Evolutionary conservation across 306 rosid genomes (phyloP), one percentile per base, ranked within the genome.

Genomic region (Gillenia trifoliata): DNA sequence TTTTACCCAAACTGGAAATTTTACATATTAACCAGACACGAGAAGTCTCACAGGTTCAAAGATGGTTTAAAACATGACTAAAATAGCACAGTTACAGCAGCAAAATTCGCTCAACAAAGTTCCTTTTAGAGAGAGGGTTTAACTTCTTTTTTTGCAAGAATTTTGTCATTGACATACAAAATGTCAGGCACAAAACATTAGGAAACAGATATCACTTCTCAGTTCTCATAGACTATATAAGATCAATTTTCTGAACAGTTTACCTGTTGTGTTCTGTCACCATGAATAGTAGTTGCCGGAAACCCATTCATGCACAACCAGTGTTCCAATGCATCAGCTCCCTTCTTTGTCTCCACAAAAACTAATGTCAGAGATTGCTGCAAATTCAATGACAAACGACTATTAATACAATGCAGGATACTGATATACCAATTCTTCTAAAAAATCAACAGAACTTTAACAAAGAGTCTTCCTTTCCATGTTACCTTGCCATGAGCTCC

Each of bases 331-430:
- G 97, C 81, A 31, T 93, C 98, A 30, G 98, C 98, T 81, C 98
- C 97, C 86, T 93, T 93, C 88, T 93, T 93, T 66, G 98, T 93
- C 86, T 93, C 98, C 88, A 93, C 98, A 77, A 93, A 93, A 66
- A 93, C 97, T 78, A 93, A 88, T 50, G 97, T 93, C 82, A 93
- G 84, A 78, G 93, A 74, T 89, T 91, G 98, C 97, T 93, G 92
- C 84, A 80, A 81, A 72, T 72, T 47, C 64, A 38, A 47, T 20
- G 11, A 75, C 74, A 72, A 57, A 20, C 59, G 47, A 52, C 70
- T 59, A 66, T 77, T 68, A 80, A 66, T 22, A 71, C 41, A 54
- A 30, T 15, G 70, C 59, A 66, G 20, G 52, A 45, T 15, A 45
- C 52, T 45, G 52, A 15, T 70, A 38, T 68, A 28, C 6, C 55